A percentile compares a stretch with the other conserved stretches of the same genome.
phyloP scores from a whole-genome alignment of 129 eudicot genomes.

The Centaurea solstitialis region DNA sequence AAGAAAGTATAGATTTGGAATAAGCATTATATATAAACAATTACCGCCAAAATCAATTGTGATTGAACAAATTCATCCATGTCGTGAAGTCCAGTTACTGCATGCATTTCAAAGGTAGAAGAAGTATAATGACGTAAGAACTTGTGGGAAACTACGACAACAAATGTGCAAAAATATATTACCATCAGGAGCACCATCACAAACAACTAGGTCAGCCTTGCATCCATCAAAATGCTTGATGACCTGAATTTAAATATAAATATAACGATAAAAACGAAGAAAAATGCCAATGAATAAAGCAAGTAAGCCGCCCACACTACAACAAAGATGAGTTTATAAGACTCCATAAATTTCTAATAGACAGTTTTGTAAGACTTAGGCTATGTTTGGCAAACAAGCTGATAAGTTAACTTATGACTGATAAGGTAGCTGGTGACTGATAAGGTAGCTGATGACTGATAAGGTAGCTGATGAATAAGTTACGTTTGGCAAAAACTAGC shows the following conservation, averaged over 20 bases:
- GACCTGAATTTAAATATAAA: slow-evolving; percentile 48
- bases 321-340: no score
- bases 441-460: no score
- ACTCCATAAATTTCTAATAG: no score
- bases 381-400: no score
- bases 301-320: background rate
- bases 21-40: background rate
- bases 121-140: background rate
- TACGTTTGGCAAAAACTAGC: no score
- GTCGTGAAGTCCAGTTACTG: slow-evolving; percentile 99
- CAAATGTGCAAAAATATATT: background rate
- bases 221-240: slow-evolving; percentile 98
- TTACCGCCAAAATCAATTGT: slow-evolving; percentile 91
- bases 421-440: no score
- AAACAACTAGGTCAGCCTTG: slow-evolving; percentile 97
- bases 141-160: background rate
- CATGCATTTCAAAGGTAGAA: slow-evolving; percentile 36
- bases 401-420: no score
- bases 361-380: no score
- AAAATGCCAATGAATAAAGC: background rate
- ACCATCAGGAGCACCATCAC: slow-evolving; percentile 99
- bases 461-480: no score
- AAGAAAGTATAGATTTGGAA: slow-evolving; percentile 1
- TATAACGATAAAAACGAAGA: background rate
- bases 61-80: slow-evolving; percentile 99